A percentile compares a stretch with the other conserved stretches of the same genome.
phyloP scores from a whole-genome alignment of 2,329 filamentous ascomycete species.

The Colletotrichum endophyticum region DNA sequence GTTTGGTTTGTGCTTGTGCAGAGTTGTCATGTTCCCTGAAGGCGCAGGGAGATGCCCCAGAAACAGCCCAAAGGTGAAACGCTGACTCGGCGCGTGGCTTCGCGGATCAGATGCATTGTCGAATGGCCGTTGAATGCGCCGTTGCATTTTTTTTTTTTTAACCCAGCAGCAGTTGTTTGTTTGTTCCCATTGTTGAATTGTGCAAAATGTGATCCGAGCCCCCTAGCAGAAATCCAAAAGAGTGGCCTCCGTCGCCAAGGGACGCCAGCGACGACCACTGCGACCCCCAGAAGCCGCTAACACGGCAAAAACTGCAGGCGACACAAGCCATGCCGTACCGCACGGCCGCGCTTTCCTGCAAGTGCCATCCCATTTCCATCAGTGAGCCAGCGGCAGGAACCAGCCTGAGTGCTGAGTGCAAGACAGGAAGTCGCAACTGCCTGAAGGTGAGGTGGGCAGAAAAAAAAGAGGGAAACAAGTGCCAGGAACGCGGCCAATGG shows the following conservation, averaged over 20 bases:
- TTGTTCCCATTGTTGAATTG: neutral
- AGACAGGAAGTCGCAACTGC: neutral
- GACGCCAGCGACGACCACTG: neutral
- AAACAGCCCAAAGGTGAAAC: conserved; percentile 8
- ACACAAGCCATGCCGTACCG: neutral
- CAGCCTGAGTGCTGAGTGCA: neutral
- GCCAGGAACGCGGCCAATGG: neutral
- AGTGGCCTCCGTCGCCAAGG: neutral
- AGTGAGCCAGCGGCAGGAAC: neutral
- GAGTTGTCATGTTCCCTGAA: neutral
- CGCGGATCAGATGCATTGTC: conserved; percentile 3
- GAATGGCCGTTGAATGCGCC: conserved; percentile 4
- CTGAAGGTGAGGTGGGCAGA: neutral
- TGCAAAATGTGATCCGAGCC: conserved; percentile 11
- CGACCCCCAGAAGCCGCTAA: neutral
- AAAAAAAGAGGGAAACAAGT: neutral
- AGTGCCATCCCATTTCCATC: neutral
- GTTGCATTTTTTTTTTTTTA: neutral
- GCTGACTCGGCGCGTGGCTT: conserved; percentile 7
- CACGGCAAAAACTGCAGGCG: conserved; percentile 4
- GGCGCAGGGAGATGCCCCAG: neutral
- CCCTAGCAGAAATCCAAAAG: neutral
- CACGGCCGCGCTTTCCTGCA: neutral
- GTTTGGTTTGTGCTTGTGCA: neutral
- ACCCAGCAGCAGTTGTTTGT: neutral